Base-by-base conservation (phyloP, 1,284 basidiomycete species). In the Ustilago vetiveriae region DNA sequence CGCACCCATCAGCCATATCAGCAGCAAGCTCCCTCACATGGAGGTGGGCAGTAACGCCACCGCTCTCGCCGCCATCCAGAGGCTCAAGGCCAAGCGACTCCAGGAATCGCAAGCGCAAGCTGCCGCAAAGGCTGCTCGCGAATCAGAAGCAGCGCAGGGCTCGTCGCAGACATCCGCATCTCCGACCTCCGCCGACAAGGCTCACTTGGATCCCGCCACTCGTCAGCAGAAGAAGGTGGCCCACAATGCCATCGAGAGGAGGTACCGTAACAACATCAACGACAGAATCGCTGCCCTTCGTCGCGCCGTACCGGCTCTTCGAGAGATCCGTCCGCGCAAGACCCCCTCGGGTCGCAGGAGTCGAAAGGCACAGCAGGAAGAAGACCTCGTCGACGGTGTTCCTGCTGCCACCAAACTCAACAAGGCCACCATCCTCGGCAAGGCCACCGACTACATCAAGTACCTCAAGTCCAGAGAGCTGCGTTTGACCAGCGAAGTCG, bases 261-360 rank as follows among this genome's bases (percentile, higher is more conserved):
- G 78, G 13, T 80, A 80, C 32, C 77, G 79, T 26, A 80, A 79
- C 74, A 80, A 80, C 55, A 80, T 80, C 49, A 80, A 80, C 49
- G 79, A 79, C 55, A 71, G 79, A 30, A 79, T 80, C 35, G 72
- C 78, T 14, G 74, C 76, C n/a, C 74, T 80, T 37, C 88, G 90
- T 53, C 87, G 88, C 75, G 89, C 91, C 10, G 91, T 93, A 2
- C 91, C 91, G 2, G 92, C 91, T 0, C 85, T 93, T 30, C 88
- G 73, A 26, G 78, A 80, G 53, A 67, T 76, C 21, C 74, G 69
- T 9, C 73, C 79, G 4, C 57, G 60, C 52, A 76, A 74, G 60
- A 67, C 60, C 16, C 59, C 73, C 10, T 51, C 58, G n/a, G 74
- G 74, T 22, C 58, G 64, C 8, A 48, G 71, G 10, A 71, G 68